These are phyloP conservation scores for Phytophthora megakarya DNA, from an alignment of 352 stramenopile species.

Conservation along the genomic window DNA sequence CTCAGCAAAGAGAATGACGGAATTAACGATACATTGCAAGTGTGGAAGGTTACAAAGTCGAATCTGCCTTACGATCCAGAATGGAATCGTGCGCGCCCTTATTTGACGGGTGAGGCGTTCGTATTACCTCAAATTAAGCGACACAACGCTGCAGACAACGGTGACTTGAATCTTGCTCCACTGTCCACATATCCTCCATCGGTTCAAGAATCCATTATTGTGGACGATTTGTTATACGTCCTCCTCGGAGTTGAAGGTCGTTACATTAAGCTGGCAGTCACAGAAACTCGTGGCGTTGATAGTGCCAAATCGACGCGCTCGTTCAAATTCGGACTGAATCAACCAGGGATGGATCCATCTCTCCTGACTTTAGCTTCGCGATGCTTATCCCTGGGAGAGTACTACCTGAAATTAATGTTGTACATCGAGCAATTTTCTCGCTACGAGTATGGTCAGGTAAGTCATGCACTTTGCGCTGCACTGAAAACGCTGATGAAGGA, in stretches of 20 bases:
- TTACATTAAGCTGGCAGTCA: slow-evolving; percentile 78
- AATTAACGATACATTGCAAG: slow-evolving; percentile 57
- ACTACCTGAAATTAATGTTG: slow-evolving; percentile 72
- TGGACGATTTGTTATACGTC: slow-evolving; percentile 85
- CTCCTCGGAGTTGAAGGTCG: slow-evolving; percentile 81
- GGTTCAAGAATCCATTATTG: slow-evolving; percentile 78
- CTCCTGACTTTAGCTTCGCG: slow-evolving; percentile 69
- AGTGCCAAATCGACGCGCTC: slow-evolving; percentile 30
- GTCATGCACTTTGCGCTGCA: slow-evolving; percentile 93
- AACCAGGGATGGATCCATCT: slow-evolving; percentile 84
- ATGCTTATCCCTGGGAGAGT: slow-evolving; percentile 76
- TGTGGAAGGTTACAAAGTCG: slow-evolving; percentile 87
- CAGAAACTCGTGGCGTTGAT: slow-evolving; percentile 43
- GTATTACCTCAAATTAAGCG: slow-evolving; percentile 55
- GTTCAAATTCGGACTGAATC: slow-evolving; percentile 73
- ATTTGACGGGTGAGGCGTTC: slow-evolving; percentile 75
- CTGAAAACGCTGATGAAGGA: slow-evolving; percentile 93
- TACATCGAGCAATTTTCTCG: slow-evolving; percentile 85
- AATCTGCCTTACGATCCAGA: slow-evolving; percentile 85
- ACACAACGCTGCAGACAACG: slow-evolving; percentile 45
- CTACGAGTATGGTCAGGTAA: slow-evolving; percentile 94
- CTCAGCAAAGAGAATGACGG: slow-evolving; percentile 59
- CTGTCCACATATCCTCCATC: slow-evolving; percentile 77
- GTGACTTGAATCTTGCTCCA: slow-evolving; percentile 56
- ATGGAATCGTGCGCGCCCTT: slow-evolving; percentile 84